These are phyloP conservation scores for Arachnomyces sp. DNA, from an alignment of 2,329 filamentous ascomycete genomes.

Conservation along the genomic window DNA sequence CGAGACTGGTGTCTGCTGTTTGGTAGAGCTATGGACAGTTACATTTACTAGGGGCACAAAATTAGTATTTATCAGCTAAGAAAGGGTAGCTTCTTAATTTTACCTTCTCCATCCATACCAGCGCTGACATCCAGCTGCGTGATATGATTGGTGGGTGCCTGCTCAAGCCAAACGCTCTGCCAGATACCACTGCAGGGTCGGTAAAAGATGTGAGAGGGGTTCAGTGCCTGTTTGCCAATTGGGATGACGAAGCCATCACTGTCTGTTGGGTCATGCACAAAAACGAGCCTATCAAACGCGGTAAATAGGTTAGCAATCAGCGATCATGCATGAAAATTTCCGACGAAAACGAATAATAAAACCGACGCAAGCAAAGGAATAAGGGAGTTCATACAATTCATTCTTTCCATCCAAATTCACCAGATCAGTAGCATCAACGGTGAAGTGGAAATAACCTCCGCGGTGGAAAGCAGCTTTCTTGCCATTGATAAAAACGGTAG, in stretches of 20 bases:
- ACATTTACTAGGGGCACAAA: slow-evolving; percentile 42
- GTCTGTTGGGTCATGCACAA: slow-evolving; percentile 62
- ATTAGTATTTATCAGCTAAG: slow-evolving; percentile 3
- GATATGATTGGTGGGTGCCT: slow-evolving; percentile 51
- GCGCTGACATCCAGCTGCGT: slow-evolving; percentile 52
- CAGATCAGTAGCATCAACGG: slow-evolving; percentile 48
- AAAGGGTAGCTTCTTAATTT: slow-evolving; percentile 14
- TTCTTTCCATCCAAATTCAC: slow-evolving; percentile 40
- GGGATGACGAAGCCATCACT: slow-evolving; percentile 48
- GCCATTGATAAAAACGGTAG: slow-evolving; percentile 51
- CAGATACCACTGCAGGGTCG: slow-evolving; percentile 66
- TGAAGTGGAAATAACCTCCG: slow-evolving; percentile 57
- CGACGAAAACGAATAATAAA: slow-evolving; percentile 4
- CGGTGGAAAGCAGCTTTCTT: slow-evolving; percentile 44
- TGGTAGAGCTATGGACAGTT: slow-evolving; percentile 43
- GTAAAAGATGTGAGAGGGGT: slow-evolving; percentile 59
- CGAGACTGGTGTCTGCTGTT: slow-evolving; percentile 28
- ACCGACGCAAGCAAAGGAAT: background rate
- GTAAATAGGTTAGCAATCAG: background rate
- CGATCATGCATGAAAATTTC: background rate
- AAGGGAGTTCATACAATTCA: slow-evolving; percentile 39
- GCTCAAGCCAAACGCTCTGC: slow-evolving; percentile 64
- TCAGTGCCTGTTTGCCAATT: slow-evolving; percentile 55
- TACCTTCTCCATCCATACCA: slow-evolving; percentile 46
- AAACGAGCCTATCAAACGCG: slow-evolving; percentile 44